Conservation (phyloP, 2,329 filamentous ascomycete species). For the Calonectria ilicicola region DNA sequence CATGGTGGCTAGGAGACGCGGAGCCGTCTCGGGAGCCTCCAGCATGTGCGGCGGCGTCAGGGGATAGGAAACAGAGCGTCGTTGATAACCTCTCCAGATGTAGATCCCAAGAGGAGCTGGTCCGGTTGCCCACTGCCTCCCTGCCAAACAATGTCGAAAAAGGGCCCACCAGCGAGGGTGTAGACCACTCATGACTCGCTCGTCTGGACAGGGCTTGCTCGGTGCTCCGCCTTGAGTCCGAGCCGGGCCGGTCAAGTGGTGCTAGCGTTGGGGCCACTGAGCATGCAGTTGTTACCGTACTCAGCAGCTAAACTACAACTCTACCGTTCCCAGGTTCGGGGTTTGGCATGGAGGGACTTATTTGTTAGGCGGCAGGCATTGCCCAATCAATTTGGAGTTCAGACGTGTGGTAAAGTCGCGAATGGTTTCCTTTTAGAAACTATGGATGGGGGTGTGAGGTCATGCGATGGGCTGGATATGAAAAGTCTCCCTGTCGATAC, state of each 20-base stretch:
- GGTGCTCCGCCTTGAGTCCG: conserved; percentile 42
- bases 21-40: conserved; percentile 1
- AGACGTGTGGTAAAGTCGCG: conserved; percentile 21
- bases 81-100: conserved; percentile 27
- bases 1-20: conserved; percentile 15
- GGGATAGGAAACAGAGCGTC: conserved; percentile 24
- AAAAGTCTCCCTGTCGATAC: not conserved
- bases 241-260: conserved; percentile 42
- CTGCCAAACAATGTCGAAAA: conserved; percentile 22
- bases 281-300: conserved; percentile 21
- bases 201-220: conserved; percentile 30
- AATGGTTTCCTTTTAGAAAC: not conserved
- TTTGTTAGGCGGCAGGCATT: conserved; percentile 28
- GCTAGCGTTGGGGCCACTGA: conserved; percentile 32
- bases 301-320: conserved; percentile 16
- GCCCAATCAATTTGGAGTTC: conserved; percentile 23
- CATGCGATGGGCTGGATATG: conserved; percentile 13
- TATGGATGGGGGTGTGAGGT: conserved; percentile 13
- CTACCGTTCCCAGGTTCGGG: conserved; percentile 32
- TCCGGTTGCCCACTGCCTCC: conserved; percentile 24
- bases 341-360: conserved; percentile 4
- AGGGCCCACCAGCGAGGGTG: conserved; percentile 22
- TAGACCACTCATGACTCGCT: conserved; percentile 23
- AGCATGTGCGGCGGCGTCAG: conserved; percentile 17
- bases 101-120: conserved; percentile 30